Conservation (phyloP, 1,284 basidiomycete species). For the Puccinia coronata region DNA sequence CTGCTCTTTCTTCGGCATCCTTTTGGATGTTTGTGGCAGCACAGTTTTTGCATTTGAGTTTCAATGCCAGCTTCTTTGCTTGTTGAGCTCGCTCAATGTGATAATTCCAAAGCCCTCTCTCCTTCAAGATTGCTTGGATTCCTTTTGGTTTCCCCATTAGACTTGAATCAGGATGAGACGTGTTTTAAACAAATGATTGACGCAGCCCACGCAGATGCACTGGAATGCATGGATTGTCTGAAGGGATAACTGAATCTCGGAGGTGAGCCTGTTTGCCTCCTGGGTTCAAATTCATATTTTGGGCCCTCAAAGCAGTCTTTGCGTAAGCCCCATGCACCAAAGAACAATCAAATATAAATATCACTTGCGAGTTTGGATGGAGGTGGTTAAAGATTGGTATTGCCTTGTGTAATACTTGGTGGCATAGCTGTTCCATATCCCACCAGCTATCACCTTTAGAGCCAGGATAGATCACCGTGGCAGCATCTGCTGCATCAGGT, state of each 20-base stretch:
- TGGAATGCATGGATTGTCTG: neutral
- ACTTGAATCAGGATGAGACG: neutral
- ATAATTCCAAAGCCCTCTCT: no score
- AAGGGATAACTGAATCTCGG: neutral
- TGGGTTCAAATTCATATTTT: no score
- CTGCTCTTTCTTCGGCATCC: neutral
- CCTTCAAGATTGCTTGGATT: no score
- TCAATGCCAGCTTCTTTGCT: neutral
- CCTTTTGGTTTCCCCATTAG: neutral
- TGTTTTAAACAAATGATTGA: neutral
- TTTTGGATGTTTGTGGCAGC: neutral
- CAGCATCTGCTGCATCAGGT: no score
- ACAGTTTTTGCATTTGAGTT: neutral
- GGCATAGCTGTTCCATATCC: no score
- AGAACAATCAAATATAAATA: no score
- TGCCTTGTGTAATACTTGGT: neutral
- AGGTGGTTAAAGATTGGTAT: conserved; percentile 17
- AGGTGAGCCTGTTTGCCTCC: no score
- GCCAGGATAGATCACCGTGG: no score
- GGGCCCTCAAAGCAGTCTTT: no score
- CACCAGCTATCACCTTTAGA: no score
- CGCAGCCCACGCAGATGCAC: neutral
- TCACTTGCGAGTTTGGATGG: no score
- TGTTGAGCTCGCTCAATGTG: neutral
- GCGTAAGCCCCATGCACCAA: no score